A percentile compares a stretch with the other conserved stretches of the same genome.
phyloP scores from a whole-genome alignment of 805 yeast species.

The Candida stauntonica region DNA sequence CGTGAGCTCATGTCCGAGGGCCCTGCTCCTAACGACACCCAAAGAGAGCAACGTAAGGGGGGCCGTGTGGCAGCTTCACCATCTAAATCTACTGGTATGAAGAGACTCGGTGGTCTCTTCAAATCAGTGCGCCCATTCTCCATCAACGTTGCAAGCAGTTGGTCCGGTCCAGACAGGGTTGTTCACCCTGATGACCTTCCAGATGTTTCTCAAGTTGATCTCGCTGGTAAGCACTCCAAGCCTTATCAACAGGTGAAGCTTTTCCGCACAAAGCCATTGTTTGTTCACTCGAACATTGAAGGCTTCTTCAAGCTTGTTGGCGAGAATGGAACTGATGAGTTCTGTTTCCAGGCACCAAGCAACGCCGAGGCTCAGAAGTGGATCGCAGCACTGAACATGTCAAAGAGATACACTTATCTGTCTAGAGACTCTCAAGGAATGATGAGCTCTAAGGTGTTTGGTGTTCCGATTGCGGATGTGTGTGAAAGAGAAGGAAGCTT shows the following conservation, averaged over 20 bases:
- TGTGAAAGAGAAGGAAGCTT: constrained; percentile 64
- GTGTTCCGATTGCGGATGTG: constrained; percentile 74
- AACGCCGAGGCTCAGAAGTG: constrained; percentile 69
- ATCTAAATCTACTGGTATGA: constrained; percentile 27
- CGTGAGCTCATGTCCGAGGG: constrained; percentile 9
- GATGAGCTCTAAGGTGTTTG: constrained; percentile 61
- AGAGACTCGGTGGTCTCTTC: constrained; percentile 55
- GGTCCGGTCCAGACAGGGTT: constrained; percentile 40
- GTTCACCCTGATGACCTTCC: constrained; percentile 59
- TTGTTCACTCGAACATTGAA: constrained; percentile 34
- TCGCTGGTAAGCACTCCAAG: constrained; percentile 37
- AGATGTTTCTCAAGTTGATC: constrained; percentile 38
- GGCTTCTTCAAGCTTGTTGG: constrained; percentile 41
- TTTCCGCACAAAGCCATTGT: constrained; percentile 34
- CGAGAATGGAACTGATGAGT: constrained; percentile 45
- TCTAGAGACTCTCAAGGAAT: constrained; percentile 37
- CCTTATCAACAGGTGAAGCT: constrained; percentile 47
- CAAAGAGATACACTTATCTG: constrained; percentile 39
- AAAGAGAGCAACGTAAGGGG: constrained; percentile 16
- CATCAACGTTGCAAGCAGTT: constrained; percentile 38
- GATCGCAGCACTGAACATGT: constrained; percentile 45
- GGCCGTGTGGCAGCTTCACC: constrained; percentile 19
- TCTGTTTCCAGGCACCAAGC: constrained; percentile 60
- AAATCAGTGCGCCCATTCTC: constrained; percentile 59
- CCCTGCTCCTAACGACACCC: constrained; percentile 14